Conservation (phyloP, 768 basidiomycete genomes). For the Leucocoprinus leucothites region DNA sequence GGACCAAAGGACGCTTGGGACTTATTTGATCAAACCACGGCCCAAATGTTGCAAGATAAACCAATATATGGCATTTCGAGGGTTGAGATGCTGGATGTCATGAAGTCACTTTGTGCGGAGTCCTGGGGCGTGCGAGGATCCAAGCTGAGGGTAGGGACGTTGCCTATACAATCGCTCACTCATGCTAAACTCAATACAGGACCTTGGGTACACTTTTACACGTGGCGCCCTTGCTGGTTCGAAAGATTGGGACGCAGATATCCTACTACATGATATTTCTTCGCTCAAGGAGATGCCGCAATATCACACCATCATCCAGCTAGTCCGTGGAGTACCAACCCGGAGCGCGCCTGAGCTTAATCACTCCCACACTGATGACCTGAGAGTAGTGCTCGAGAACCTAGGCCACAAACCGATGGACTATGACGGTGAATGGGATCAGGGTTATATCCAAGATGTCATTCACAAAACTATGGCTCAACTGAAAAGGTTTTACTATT, state of each 20-base stretch:
- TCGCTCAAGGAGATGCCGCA: neutral
- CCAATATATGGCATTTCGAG: constrained; percentile 3
- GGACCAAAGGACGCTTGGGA: constrained; percentile 11
- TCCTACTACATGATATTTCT: neutral
- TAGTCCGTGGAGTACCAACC: neutral
- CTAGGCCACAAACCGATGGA: constrained; percentile 57
- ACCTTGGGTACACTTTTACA: constrained; percentile 6
- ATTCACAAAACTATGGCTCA: constrained; percentile 42
- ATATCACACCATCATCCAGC: neutral
- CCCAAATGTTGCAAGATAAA: neutral
- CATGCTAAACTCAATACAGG: neutral
- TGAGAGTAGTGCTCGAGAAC: constrained; percentile 29
- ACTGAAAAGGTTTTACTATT: constrained; percentile 36
- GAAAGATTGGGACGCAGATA: neutral
- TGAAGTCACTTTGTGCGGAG: constrained; percentile 9
- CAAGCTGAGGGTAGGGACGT: constrained; percentile 1
- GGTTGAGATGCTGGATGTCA: neutral
- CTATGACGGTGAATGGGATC: constrained; percentile 41
- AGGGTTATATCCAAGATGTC: constrained; percentile 41
- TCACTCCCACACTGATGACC: neutral
- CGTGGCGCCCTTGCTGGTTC: neutral
- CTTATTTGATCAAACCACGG: neutral
- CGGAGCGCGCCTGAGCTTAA: neutral
- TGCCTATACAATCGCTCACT: neutral
- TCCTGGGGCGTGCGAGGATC: neutral